These are phyloP conservation scores for Picochlorum sp. DNA, from an alignment of 139 green algal species.

Conservation along the genomic window DNA sequence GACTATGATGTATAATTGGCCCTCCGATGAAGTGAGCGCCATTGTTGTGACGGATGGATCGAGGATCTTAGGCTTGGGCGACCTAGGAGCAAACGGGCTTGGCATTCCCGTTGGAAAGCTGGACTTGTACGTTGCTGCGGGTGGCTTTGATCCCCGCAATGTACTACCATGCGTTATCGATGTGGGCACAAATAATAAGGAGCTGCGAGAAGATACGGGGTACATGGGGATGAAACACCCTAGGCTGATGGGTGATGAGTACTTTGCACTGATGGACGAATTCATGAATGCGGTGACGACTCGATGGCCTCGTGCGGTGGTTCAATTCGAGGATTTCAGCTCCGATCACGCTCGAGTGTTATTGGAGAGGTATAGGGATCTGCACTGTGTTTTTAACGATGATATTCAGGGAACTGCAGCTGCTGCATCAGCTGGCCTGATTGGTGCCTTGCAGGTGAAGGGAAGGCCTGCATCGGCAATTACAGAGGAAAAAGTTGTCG, in stretches of 20 bases:
- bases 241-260: constrained; percentile 60
- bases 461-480: constrained; percentile 32
- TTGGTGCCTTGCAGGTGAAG: constrained; percentile 39
- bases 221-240: constrained; percentile 61
- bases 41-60: constrained; percentile 71
- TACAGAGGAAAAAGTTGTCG: constrained; percentile 48
- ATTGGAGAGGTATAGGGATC: constrained; percentile 55
- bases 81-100: constrained; percentile 75
- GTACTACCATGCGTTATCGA: constrained; percentile 85
- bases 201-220: constrained; percentile 46
- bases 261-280: constrained; percentile 67
- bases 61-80: constrained; percentile 69
- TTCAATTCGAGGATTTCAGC: constrained; percentile 75
- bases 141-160: constrained; percentile 72
- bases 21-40: constrained; percentile 45
- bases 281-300: constrained; percentile 55
- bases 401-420: constrained; percentile 65
- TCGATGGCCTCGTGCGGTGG: constrained; percentile 50
- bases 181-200: constrained; percentile 76
- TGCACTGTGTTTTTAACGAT: constrained; percentile 65
- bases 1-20: constrained; percentile 57
- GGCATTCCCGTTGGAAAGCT: constrained; percentile 84
- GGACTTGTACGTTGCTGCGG: constrained; percentile 86
- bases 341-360: constrained; percentile 45
- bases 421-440: constrained; percentile 48